Percentiles rank a stretch among this genome's conserved stretches.
Conservation (phyloP, 2,329 filamentous ascomycete genomes). For the Pseudogymnoascus sp. region DNA sequence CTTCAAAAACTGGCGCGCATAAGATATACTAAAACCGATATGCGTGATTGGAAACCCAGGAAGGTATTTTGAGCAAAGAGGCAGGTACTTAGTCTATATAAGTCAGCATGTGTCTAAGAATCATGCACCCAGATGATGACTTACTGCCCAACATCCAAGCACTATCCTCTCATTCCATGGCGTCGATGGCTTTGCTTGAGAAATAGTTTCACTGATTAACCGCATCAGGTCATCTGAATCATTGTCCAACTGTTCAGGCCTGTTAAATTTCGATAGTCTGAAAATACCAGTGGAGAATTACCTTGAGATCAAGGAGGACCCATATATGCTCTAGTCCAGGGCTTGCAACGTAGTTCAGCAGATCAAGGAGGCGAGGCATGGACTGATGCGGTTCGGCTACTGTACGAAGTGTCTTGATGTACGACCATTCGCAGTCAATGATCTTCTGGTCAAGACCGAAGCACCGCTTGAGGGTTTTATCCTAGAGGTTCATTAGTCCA, state of each 20-base stretch:
- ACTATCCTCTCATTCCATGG: constrained; percentile 70
- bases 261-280: background rate
- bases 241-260: constrained; percentile 54
- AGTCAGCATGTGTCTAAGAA: background rate
- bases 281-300: constrained; percentile 29
- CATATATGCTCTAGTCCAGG: constrained; percentile 63
- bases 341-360: constrained; percentile 63
- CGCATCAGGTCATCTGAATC: constrained; percentile 63
- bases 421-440: constrained; percentile 68
- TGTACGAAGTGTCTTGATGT: constrained; percentile 63
- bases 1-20: constrained; percentile 64
- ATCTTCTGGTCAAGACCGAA: constrained; percentile 70
- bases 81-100: constrained; percentile 56
- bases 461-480: constrained; percentile 69
- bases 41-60: constrained; percentile 58
- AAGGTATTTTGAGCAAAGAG: constrained; percentile 53
- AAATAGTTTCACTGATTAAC: constrained; percentile 58
- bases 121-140: constrained; percentile 14
- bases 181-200: constrained; percentile 39
- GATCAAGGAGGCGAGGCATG: constrained; percentile 67
- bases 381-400: constrained; percentile 57
- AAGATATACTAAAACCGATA: constrained; percentile 55
- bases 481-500: constrained; percentile 38
- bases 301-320: constrained; percentile 85
- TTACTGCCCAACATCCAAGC: constrained; percentile 74